A percentile compares a stretch with the other conserved stretches of the same genome.
phyloP scores from a whole-genome alignment of 768 basidiomycete genomes.

The Tubosaeta sp. region DNA sequence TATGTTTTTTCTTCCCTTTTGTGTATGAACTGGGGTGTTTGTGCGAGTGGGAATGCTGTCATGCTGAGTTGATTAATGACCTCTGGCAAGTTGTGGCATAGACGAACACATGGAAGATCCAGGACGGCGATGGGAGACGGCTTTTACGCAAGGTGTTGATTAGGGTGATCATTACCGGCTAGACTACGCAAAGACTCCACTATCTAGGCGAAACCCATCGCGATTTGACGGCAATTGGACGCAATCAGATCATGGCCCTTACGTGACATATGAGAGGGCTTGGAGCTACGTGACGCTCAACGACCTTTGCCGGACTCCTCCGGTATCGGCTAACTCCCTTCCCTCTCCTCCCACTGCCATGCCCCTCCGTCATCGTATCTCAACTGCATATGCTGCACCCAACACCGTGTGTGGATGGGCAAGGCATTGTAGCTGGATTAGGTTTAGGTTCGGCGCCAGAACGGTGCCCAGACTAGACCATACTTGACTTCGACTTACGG shows the following conservation, averaged over 20 bases:
- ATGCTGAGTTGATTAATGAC: no score
- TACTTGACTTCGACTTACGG: conserved; percentile 33
- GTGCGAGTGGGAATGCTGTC: neutral
- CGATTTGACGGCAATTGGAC: neutral
- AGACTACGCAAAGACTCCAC: neutral
- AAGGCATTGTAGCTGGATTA: neutral
- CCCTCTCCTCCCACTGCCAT: no score
- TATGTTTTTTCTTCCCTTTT: neutral
- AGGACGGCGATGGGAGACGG: neutral
- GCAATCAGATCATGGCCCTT: conserved; percentile 14
- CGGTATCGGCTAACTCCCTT: no score
- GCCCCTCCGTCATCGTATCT: no score
- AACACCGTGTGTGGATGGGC: no score
- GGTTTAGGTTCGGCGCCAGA: conserved; percentile 14
- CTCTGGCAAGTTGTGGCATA: neutral
- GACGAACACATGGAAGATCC: neutral
- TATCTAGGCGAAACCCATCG: neutral
- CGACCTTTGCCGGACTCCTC: conserved; percentile 11
- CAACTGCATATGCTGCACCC: no score
- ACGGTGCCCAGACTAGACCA: conserved; percentile 18
- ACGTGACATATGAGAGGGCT: conserved; percentile 8
- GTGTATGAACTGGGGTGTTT: neutral
- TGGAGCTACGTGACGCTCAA: conserved; percentile 5
- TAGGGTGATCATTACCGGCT: neutral
- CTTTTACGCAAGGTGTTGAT: neutral